A percentile compares a stretch with the other conserved stretches of the same genome.
phyloP scores from a whole-genome alignment of 2,329 filamentous ascomycete genomes.

The Zelopaecilomyces penicillatus region DNA sequence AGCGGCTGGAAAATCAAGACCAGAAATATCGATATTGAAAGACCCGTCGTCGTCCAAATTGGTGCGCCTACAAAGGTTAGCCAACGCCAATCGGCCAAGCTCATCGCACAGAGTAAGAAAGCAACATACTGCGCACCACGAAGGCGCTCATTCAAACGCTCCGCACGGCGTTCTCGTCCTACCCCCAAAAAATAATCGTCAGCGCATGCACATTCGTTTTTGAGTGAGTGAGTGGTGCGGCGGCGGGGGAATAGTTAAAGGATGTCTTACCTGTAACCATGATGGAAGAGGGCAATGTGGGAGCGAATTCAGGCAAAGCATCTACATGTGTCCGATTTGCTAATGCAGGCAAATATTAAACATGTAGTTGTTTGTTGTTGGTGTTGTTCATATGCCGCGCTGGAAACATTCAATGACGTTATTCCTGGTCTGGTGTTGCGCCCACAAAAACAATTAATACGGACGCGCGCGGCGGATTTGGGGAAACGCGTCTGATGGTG shows the following conservation, averaged over 20 bases:
- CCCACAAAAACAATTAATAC: no score
- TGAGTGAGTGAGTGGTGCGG: not conserved
- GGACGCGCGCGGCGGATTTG: no score
- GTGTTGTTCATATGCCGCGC: no score
- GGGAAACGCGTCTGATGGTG: no score
- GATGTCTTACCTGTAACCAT: slow-evolving; percentile 28
- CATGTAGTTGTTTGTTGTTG: no score
- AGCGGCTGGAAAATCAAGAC: slow-evolving; percentile 25
- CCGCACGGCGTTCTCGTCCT: slow-evolving; percentile 45
- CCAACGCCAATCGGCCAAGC: not conserved
- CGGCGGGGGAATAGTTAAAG: not conserved
- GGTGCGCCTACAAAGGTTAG: slow-evolving; percentile 33
- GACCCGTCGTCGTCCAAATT: slow-evolving; percentile 49
- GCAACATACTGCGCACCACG: slow-evolving; percentile 52
- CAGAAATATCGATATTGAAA: slow-evolving; percentile 45
- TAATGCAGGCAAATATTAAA: no score
- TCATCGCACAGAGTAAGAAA: not conserved
- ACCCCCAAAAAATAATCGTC: not conserved
- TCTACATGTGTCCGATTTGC: slow-evolving; percentile 3
- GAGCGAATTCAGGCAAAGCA: no score
- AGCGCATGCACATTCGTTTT: not conserved
- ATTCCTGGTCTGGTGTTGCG: no score
- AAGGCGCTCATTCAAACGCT: slow-evolving; percentile 56
- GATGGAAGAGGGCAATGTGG: not conserved
- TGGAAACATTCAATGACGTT: no score